These are phyloP conservation scores for Fraxinus xanthoxyloides DNA, from an alignment of 305 asterid species.

Conservation along the genomic window DNA sequence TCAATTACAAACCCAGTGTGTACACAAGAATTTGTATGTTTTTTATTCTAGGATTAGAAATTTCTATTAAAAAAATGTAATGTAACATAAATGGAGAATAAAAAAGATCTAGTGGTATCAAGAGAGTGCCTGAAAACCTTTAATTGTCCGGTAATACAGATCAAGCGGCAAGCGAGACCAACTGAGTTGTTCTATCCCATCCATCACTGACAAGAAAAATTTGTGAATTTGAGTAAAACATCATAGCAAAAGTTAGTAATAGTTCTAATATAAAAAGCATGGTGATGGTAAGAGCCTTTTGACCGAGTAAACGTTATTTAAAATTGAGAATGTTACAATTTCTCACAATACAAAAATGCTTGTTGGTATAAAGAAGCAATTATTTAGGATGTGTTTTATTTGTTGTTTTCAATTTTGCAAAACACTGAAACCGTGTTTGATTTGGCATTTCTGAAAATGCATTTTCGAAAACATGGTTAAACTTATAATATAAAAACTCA, in stretches of 20 bases:
- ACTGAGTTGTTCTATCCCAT: constrained; percentile 97
- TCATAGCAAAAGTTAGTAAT: constrained; percentile 7
- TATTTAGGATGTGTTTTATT: no score
- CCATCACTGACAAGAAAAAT: constrained; percentile 70
- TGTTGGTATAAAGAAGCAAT: not conserved
- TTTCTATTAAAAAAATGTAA: not conserved
- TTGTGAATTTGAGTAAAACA: constrained; percentile 18
- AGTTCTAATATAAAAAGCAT: not conserved
- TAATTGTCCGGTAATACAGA: constrained; percentile 91
- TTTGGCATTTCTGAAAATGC: no score
- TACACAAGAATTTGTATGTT: not conserved
- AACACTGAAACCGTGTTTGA: no score
- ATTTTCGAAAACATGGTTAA: no score
- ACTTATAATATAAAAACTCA: no score
- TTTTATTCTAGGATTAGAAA: not conserved
- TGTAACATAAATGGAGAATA: not conserved
- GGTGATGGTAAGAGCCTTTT: not conserved
- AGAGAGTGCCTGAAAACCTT: constrained; percentile 81
- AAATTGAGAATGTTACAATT: constrained; percentile 17
- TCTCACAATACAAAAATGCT: not conserved
- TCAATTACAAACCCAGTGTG: not conserved
- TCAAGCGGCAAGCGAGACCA: constrained; percentile 94
- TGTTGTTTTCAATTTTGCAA: no score
- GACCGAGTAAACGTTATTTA: constrained; percentile 3
- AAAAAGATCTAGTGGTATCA: constrained; percentile 20